Evolutionary conservation across 176 grass and related monocot species (phyloP), one percentile per base, ranked within the genome.

Genomic region (Saccharum officinarum): DNA sequence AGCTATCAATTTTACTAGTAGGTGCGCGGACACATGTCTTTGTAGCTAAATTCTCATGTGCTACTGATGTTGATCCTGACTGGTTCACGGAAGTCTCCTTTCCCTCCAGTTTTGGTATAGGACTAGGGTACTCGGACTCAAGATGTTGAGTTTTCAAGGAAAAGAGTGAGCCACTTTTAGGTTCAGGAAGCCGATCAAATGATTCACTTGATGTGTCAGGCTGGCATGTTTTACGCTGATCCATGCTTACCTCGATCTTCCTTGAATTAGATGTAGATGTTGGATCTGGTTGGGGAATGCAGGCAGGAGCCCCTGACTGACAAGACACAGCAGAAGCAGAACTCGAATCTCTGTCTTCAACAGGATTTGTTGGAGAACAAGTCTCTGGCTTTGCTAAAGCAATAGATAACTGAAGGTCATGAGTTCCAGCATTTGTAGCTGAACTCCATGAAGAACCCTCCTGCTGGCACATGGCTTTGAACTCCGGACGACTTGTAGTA

Each of bases 121-220:
- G 79, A 80, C 86, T 88, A 71, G 88, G 97, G 78, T 88, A 87
- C 33, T 86, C 79, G 22, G 16, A 67, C 75, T 87, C 91, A 55
- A 85, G 78, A 87, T 84, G 64, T 87, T 45, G 70, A 61, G 75
- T 62, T 54, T 71, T 46, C 41, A 31, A 69, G 67, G 79, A 86
- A 80, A 87, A 73, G 6, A 75, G 11, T 62, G 60, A 61, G 38
- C 45, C 74, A 62, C 44, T 33, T 74, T 75, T 75, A 62, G 23
- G 50, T 67, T 80, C 65, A 84, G 34, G 28, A 81, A 14, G 70
- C 38, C 55, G 70, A 44, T 76, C 61, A 71, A 71, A 41, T 41
- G 85, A 45, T 75, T 28, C 71, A 76, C 75, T 46, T 55, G 71
- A 87, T 80, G 85, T 63, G 26, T 81, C 77, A 81, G 52, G 57